A percentile compares a stretch with the other conserved stretches of the same genome.
These are phyloP conservation scores for Hypoxylon sp. DNA, from an alignment of 2,329 filamentous ascomycete genomes.

Conservation along the genomic window DNA sequence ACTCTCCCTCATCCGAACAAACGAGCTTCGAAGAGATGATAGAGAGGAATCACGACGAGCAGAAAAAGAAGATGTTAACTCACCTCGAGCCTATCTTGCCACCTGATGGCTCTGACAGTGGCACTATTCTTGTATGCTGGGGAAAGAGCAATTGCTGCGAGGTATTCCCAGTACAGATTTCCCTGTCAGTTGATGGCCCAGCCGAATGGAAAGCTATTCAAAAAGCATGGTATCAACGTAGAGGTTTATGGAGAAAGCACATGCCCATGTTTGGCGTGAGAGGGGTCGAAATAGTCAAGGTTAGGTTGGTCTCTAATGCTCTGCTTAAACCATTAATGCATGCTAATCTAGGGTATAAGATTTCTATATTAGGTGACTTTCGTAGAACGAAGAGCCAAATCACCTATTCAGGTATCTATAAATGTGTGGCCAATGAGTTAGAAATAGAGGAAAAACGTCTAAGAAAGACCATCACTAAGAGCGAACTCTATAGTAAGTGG, in stretches of 20 bases:
- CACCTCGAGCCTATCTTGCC: background rate
- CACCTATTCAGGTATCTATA: background rate
- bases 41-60: background rate
- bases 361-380: background rate
- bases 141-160: background rate
- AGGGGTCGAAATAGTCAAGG: slow-evolving; percentile 11
- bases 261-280: slow-evolving; percentile 12
- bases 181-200: background rate
- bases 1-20: too few relatives aligned
- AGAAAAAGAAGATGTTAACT: background rate
- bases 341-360: background rate
- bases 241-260: slow-evolving; percentile 17
- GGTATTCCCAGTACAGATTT: background rate
- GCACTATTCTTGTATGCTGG: slow-evolving; percentile 8
- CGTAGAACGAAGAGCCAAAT: background rate
- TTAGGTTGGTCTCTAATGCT: background rate
- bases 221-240: slow-evolving; percentile 8
- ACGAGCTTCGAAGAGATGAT: background rate
- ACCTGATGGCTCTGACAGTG: background rate
- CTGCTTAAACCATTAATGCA: background rate
- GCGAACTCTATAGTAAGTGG: too few relatives aligned
- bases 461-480: background rate
- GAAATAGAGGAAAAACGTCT: background rate
- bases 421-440: background rate
- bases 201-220: background rate